Conservation (phyloP, 2,329 filamentous ascomycete genomes). For the Purpureocillium lavendulum region DNA sequence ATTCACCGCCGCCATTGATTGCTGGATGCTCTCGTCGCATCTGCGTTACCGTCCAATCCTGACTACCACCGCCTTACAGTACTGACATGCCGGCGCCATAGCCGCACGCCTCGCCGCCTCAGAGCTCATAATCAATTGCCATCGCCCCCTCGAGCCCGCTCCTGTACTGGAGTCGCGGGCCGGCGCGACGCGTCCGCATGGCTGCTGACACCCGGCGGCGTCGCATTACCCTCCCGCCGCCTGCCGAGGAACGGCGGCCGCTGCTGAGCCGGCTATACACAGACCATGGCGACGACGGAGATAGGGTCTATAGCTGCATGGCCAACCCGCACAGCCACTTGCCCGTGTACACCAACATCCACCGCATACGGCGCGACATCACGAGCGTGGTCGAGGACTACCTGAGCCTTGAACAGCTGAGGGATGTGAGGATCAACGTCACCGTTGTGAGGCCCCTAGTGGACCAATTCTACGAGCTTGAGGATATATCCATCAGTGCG, state of each 20-base stretch:
- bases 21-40: neutral
- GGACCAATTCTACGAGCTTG: slow-evolving; percentile 71
- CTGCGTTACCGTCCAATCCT: neutral
- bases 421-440: slow-evolving; percentile 74
- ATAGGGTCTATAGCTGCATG: slow-evolving; percentile 41
- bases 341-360: slow-evolving; percentile 71
- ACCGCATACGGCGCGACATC: slow-evolving; percentile 59
- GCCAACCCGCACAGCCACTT: slow-evolving; percentile 53
- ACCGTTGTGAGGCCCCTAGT: slow-evolving; percentile 72
- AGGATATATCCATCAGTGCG: slow-evolving; percentile 70
- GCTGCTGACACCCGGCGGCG: slow-evolving; percentile 16
- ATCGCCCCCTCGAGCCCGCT: neutral
- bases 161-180: neutral
- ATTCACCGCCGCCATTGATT: neutral
- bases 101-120: no score
- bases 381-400: slow-evolving; percentile 54
- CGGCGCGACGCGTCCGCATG: slow-evolving; percentile 4
- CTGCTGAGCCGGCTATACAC: slow-evolving; percentile 23
- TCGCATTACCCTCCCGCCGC: slow-evolving; percentile 19
- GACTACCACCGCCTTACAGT: no score
- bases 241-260: slow-evolving; percentile 23
- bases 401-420: slow-evolving; percentile 64
- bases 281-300: slow-evolving; percentile 18
- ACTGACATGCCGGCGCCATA: no score
- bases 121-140: no score